These are phyloP conservation scores for Triticum dicoccoides DNA, from an alignment of 176 grass and related monocot species.

Conservation along the genomic window DNA sequence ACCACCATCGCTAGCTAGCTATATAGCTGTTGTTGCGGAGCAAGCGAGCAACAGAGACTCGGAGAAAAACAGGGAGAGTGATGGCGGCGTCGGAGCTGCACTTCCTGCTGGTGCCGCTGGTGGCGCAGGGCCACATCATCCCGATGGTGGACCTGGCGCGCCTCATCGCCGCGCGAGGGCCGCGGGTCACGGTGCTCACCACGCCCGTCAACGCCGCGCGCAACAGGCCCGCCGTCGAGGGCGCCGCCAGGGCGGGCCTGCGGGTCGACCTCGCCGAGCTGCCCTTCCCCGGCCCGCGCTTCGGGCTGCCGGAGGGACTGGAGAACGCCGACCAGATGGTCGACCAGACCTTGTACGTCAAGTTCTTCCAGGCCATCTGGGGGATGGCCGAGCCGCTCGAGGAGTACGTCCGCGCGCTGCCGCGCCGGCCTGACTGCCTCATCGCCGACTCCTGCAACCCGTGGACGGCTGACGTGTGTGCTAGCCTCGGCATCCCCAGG, in stretches of 20 bases:
- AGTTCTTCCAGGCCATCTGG: constrained; percentile 9
- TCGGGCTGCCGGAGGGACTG: constrained; percentile 1
- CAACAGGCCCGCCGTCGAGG: neutral
- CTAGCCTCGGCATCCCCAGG: neutral
- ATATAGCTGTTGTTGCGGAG: neutral
- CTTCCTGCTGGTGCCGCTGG: constrained; percentile 18
- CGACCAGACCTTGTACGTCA: neutral
- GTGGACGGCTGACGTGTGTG: neutral
- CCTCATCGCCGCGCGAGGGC: constrained; percentile 3
- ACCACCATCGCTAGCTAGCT: neutral
- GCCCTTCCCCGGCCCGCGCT: neutral
- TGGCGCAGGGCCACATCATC: constrained; percentile 16
- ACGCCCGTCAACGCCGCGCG: constrained; percentile 10
- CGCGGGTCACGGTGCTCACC: neutral
- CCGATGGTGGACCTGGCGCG: constrained; percentile 11
- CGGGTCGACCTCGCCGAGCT: neutral
- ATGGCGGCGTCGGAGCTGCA: constrained; percentile 5
- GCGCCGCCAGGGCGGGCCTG: neutral
- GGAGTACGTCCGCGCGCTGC: neutral
- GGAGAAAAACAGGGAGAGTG: too few relatives aligned
- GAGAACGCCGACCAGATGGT: constrained; percentile 13
- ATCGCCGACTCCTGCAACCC: constrained; percentile 15
- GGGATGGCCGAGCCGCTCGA: neutral
- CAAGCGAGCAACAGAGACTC: neutral
- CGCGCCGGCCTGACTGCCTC: neutral